Conservation (phyloP, 2,329 filamentous ascomycete genomes). For the Annulohypoxylon truncatum region DNA sequence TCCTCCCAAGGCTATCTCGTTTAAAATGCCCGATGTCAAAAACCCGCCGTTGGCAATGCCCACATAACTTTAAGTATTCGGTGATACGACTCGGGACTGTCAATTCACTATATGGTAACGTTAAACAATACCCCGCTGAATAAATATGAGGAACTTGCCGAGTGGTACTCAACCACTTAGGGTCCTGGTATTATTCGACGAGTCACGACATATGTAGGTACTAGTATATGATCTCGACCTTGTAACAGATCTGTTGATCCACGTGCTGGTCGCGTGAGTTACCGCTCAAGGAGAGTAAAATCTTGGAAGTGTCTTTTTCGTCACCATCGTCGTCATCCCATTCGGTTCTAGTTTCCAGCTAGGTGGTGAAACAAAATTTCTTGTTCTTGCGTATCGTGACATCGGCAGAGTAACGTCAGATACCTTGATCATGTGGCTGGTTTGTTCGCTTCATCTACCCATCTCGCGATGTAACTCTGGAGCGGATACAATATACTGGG, state of each 20-base stretch:
- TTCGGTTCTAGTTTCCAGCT: constrained; percentile 19
- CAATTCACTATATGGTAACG: background rate
- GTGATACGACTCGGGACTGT: constrained; percentile 3
- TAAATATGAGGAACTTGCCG: constrained; percentile 4
- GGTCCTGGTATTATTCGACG: background rate
- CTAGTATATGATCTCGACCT: constrained; percentile 11
- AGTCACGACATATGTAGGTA: background rate
- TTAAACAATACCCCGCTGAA: constrained; percentile 4
- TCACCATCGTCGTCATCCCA: constrained; percentile 23
- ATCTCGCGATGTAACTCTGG: constrained; percentile 35
- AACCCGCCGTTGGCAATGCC: constrained; percentile 2
- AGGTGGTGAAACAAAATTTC: constrained; percentile 22
- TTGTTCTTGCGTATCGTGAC: constrained; percentile 19
- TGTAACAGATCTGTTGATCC: constrained; percentile 33
- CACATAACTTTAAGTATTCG: background rate
- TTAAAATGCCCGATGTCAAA: constrained; percentile 28
- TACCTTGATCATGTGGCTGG: constrained; percentile 28
- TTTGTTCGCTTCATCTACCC: constrained; percentile 25
- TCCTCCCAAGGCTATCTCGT: constrained; percentile 11
- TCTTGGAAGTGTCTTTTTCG: constrained; percentile 14
- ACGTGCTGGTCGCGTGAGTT: constrained; percentile 20
- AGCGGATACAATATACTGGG: constrained; percentile 34
- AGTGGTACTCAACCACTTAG: background rate
- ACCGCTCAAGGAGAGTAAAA: constrained; percentile 13
- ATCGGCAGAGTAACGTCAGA: constrained; percentile 32